phyloP scores from a whole-genome alignment of 2,329 filamentous ascomycete genomes.

The Teratosphaeria viscida region DNA sequence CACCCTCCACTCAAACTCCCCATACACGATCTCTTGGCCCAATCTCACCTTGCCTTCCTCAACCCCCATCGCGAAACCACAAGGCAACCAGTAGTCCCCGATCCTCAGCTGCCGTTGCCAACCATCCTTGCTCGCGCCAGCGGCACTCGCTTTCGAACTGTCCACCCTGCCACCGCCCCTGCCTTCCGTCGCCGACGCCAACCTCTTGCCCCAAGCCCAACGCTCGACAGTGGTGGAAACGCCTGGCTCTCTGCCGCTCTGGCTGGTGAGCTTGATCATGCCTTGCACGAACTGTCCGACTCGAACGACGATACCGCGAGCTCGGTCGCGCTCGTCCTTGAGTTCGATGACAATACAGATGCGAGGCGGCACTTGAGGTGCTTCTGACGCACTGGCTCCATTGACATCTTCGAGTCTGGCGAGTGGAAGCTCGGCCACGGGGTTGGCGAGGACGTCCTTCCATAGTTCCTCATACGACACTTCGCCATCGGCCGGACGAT shows the following conservation, averaged over 20 bases:
- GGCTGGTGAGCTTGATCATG: slow-evolving; percentile 33
- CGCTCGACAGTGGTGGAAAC: slow-evolving; percentile 41
- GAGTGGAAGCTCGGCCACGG: background rate
- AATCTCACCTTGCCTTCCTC: slow-evolving; percentile 19
- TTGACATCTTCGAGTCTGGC: background rate
- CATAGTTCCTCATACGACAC: slow-evolving; percentile 40
- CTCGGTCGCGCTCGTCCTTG: slow-evolving; percentile 16
- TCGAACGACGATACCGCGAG: slow-evolving; percentile 43
- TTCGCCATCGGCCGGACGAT: slow-evolving; percentile 37
- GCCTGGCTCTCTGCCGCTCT: background rate
- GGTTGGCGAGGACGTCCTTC: slow-evolving; percentile 23
- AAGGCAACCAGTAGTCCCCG: slow-evolving; percentile 32
- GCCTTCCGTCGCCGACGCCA: background rate
- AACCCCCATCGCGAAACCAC: slow-evolving; percentile 25
- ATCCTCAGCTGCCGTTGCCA: slow-evolving; percentile 31
- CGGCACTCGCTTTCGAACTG: slow-evolving; percentile 1
- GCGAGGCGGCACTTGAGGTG: background rate
- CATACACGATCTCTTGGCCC: slow-evolving; percentile 24
- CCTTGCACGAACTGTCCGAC: slow-evolving; percentile 49
- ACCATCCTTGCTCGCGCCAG: slow-evolving; percentile 6
- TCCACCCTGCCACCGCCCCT: background rate
- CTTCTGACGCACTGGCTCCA: slow-evolving; percentile 5
- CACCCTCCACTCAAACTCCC: slow-evolving; percentile 28
- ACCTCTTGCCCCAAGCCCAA: slow-evolving; percentile 36
- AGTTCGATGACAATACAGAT: slow-evolving; percentile 12